Conservation (phyloP, 306 rosid genomes). For the Arachis stenosperma region DNA sequence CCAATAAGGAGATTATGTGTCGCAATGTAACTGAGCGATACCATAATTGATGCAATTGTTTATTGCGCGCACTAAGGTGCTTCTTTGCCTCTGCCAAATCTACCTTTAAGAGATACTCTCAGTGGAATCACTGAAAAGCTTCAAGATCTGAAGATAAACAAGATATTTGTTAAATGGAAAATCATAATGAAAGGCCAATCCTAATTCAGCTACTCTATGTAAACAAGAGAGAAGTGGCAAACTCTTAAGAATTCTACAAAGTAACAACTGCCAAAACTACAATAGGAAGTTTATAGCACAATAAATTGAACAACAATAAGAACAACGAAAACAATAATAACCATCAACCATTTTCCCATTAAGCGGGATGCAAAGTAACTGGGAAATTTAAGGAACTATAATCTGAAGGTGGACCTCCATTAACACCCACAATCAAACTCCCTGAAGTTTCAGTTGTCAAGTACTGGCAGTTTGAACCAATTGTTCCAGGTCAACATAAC, state of each 20-base stretch:
- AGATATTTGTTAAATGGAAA: constrained; percentile 22
- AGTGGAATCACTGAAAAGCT: constrained; percentile 93
- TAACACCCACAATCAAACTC: constrained; percentile 12
- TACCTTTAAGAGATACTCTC: constrained; percentile 76
- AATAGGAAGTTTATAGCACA: constrained; percentile 18
- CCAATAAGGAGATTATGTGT: constrained; percentile 92
- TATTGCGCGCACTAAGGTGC: constrained; percentile 87
- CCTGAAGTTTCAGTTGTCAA: constrained; percentile 11
- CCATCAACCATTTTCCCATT: background rate
- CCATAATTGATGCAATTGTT: constrained; percentile 99
- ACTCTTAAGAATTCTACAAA: background rate
- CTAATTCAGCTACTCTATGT: constrained; percentile 22
- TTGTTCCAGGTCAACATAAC: constrained; percentile 5
- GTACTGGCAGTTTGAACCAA: constrained; percentile 9
- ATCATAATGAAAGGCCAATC: background rate
- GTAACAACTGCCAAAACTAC: constrained; percentile 27
- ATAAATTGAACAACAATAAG: background rate
- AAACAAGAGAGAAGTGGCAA: constrained; percentile 21
- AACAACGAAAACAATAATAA: background rate
- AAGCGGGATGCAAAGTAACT: too few species aligned
- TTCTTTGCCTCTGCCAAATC: constrained; percentile 93
- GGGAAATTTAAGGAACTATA: background rate
- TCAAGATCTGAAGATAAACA: constrained; percentile 76
- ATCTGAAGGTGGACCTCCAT: background rate
- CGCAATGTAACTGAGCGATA: constrained; percentile 96